Base-by-base conservation (phyloP, 257 asterid species). In the Coffea eugenioides region DNA sequence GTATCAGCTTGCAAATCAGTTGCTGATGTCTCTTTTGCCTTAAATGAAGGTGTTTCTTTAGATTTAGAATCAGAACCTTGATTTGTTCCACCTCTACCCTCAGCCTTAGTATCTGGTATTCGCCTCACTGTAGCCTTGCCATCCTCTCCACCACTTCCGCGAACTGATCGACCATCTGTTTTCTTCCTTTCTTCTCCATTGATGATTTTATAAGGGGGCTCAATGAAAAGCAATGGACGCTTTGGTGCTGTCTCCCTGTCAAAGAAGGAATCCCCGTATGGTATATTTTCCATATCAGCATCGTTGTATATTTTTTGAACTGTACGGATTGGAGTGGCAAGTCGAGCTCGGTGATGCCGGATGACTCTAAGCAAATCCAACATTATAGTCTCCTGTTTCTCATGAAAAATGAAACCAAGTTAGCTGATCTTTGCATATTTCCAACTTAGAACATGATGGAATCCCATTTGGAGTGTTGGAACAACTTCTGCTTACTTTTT, bases 291-390 rank as follows among this genome's bases (percentile, higher is more conserved):
- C 90, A 91, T 83, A 78, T 96, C 99, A 21, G 96, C 88, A 82
- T 96, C 99, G 46, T 87, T 84, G 71, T 81, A 89, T 79, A 92
- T 81, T 88, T 94, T 96, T 87, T 96, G 97, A 52, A 96, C 94
- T 3, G 98, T 93, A 80, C 99, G 98, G 75, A 96, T 92, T 79
- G 99, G 99, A 85, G 99, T 93, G 91, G 99, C 99, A 76, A 96
- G 86, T 79, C 98, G 90, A 82, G 99, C 99, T 64, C 93, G 94
- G 82, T 96, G 98, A 83, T 96, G 97, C 83, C 94, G 86, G 73
- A 96, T 89, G 80, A 96, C 99, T 90, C 98, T 88, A 73, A 96
- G 97, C 79, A 96, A 91, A 90, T 96, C 99, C 78, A 96, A 87
- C 82, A 96, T 82, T 82, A 96, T 84, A 62, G 94, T 88, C 85